These are phyloP conservation scores for Eugenia klotzschiana DNA, from an alignment of 441 rosid genomes.

Conservation along the genomic window DNA sequence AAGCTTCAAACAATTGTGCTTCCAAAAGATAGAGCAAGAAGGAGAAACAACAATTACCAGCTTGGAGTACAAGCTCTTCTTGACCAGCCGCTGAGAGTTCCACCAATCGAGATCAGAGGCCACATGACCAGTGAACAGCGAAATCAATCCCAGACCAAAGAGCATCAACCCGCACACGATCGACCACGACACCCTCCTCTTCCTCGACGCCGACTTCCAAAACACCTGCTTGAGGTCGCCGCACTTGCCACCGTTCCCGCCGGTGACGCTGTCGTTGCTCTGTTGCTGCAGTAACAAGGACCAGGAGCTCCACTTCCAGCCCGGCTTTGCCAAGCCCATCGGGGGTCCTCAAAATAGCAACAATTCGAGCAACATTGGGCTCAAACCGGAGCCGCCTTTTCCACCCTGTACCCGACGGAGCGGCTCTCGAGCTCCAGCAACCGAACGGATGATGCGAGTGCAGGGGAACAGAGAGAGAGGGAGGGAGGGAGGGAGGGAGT, in stretches of 20 bases:
- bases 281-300: constrained; percentile 17
- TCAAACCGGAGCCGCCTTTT: not conserved
- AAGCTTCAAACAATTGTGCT: not conserved
- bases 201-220: not conserved
- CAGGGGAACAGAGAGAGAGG: not conserved
- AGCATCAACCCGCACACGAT: constrained; percentile 75
- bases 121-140: constrained; percentile 83
- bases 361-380: not conserved
- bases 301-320: constrained; percentile 45
- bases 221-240: constrained; percentile 9
- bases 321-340: constrained; percentile 49
- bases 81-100: constrained; percentile 59
- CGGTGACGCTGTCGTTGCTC: constrained; percentile 7
- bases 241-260: constrained; percentile 15
- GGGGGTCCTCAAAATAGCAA: not conserved
- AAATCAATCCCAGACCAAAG: constrained; percentile 70
- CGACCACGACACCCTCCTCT: constrained; percentile 34
- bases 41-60: constrained; percentile 22
- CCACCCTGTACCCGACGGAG: not conserved
- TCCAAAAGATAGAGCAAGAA: not conserved
- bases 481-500: not conserved
- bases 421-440: not conserved
- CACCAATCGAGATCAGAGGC: constrained; percentile 94
- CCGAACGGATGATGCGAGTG: not conserved
- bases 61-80: constrained; percentile 31